Percentiles rank a stretch among this genome's conserved stretches.
Evolutionary conservation across 164 flowering plant genomes (phyloP).

Genomic region (Malania oleifera): DNA sequence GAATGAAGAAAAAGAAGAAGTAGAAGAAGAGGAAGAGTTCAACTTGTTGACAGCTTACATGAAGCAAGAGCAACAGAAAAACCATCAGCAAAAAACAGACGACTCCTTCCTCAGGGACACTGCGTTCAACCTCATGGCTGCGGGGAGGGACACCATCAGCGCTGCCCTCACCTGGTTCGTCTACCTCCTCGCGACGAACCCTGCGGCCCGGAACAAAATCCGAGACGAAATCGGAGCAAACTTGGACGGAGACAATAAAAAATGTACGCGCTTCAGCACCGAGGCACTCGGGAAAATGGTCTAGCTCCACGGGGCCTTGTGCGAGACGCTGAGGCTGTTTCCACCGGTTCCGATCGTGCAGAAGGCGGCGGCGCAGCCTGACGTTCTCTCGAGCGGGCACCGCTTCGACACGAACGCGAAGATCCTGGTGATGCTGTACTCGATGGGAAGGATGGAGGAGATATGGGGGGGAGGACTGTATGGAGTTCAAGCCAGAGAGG

Average conservation of each 20-base stretch:
- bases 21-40: constrained; percentile 3
- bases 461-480: constrained; percentile 23
- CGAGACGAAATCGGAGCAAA: constrained; percentile 13
- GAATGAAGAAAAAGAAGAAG: not conserved
- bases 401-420: constrained; percentile 4
- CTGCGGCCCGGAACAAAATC: constrained; percentile 19
- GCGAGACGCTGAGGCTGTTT: constrained; percentile 23
- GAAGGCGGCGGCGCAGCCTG: constrained; percentile 10
- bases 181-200: constrained; percentile 18
- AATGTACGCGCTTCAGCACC: constrained; percentile 1
- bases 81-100: constrained; percentile 1
- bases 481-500: constrained; percentile 32
- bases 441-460: constrained; percentile 23
- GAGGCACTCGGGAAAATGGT: constrained; percentile 14
- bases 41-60: constrained; percentile 20
- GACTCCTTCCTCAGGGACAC: constrained; percentile 31
- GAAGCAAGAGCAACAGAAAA: constrained; percentile 7
- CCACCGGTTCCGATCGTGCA: constrained; percentile 18
- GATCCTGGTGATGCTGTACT: constrained; percentile 11
- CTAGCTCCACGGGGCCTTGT: constrained; percentile 25
- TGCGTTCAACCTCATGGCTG: constrained; percentile 17
- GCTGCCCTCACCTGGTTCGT: constrained; percentile 22
- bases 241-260: not conserved
- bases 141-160: constrained; percentile 25
- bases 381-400: constrained; percentile 25